These are phyloP conservation scores for Starmerella khaoyaiensis DNA, from an alignment of 805 yeast species.

Conservation along the genomic window DNA sequence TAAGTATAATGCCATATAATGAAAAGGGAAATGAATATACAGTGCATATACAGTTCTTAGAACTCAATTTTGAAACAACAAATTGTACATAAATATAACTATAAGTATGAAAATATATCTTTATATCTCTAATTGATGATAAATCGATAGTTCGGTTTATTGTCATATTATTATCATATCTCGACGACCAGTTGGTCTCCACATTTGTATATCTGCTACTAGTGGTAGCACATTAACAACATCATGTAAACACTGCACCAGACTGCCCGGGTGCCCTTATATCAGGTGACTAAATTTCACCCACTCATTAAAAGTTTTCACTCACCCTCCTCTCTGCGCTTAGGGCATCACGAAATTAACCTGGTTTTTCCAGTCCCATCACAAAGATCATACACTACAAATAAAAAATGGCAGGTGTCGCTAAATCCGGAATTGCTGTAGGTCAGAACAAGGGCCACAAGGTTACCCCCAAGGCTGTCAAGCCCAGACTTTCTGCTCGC, in stretches of 20 bases:
- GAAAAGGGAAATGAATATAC: no score
- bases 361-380: not conserved
- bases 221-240: no score
- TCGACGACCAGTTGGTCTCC: no score
- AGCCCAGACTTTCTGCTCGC: conserved; percentile 86
- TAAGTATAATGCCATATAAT: conserved; percentile 2
- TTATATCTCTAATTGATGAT: no score
- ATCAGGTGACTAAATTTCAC: conserved; percentile 5
- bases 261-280: not conserved
- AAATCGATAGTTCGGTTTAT: no score
- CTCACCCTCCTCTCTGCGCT: conserved; percentile 2
- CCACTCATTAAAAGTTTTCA: conserved; percentile 19
- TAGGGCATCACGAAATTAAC: not conserved
- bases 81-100: not conserved
- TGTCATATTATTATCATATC: no score
- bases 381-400: conserved; percentile 8
- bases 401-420: conserved; percentile 17
- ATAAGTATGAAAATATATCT: no score
- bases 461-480: conserved; percentile 71
- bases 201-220: no score
- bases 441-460: conserved; percentile 99
- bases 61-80: no score
- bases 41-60: no score
- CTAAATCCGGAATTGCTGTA: conserved; percentile 70
- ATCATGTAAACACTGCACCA: no score